Base-by-base conservation (phyloP, 345 rosid genomes). In the Gossypium anomalum region DNA sequence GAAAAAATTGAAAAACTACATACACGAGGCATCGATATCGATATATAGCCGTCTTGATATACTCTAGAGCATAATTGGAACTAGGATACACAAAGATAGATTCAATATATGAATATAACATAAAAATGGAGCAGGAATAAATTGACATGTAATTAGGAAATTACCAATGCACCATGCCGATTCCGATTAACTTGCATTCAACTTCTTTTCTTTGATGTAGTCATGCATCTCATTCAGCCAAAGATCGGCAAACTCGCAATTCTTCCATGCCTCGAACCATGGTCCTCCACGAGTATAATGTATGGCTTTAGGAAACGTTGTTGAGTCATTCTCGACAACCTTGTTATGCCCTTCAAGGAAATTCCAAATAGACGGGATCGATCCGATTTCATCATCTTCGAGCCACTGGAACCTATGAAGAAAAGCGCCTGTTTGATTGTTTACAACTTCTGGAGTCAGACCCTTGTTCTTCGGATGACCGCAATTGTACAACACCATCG, bases 401-500 rank as follows among this genome's bases (percentile, higher is more conserved):
- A 94, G 94, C 98, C 98, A 94, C 85, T 93, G 97, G 79, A 95
- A 95, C 89, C 99, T 85, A 72, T 93, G 99, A 23, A 93, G 94
- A 62, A 86, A 95, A 9, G 99, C 96, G 62, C 99, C 99, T 0
- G 91, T 82, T 79, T 89, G 90, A 0, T 82, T 76, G n/a, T 88
- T 95, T 10, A 95, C 99, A 63, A 68, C 78, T 67, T 90, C 92
- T 2, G 97, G 97, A 2, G 81, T 86, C 77, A 95, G 62, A 0
- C 78, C 79, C 87, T 81, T 91, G 92, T 91, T 95, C 81, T 95
- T 95, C 0, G 93, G 98, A 61, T 91, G 99, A 7, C 91, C 89
- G 65, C 98, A 95, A 10, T 95, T 95, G 81, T 95, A 95, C 73
- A 95, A 78, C 65, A 95, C 99, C 99, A 95, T 95, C 0, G 99